Conservation (phyloP, 179 eudicot species). For the Silene coronaria region DNA sequence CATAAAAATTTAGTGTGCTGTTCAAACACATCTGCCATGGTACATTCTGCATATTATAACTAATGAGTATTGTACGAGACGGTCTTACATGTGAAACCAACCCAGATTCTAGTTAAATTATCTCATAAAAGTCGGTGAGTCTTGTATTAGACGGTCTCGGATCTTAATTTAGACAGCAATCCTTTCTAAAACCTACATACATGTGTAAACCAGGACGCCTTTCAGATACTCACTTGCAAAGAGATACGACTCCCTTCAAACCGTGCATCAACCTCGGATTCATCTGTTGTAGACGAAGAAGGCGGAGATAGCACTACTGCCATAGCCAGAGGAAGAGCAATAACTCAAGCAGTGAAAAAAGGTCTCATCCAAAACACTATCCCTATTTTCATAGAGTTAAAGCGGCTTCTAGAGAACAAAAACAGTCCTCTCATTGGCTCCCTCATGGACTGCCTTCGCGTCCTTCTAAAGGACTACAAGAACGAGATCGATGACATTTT, state of each 20-base stretch:
- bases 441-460: constrained; percentile 92
- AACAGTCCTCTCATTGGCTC: constrained; percentile 89
- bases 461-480: constrained; percentile 91
- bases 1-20: not conserved
- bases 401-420: constrained; percentile 65
- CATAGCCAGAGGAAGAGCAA: constrained; percentile 64
- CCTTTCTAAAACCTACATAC: not conserved
- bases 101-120: not conserved
- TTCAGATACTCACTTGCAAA: constrained; percentile 74
- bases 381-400: constrained; percentile 88
- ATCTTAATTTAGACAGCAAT: not conserved
- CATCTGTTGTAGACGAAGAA: constrained; percentile 65
- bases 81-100: not conserved
- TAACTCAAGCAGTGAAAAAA: constrained; percentile 84
- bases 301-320: constrained; percentile 44
- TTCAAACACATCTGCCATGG: not conserved
- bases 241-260: constrained; percentile 68
- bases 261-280: constrained; percentile 58
- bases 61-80: not conserved
- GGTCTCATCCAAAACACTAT: constrained; percentile 83
- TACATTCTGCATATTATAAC: not conserved
- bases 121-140: not conserved
- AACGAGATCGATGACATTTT: constrained; percentile 85
- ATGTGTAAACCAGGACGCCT: constrained; percentile 60
- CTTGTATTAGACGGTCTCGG: not conserved